Evolutionary conservation across 352 stramenopile genomes (phyloP).

Genomic region (Globisporangium canariense): DNA sequence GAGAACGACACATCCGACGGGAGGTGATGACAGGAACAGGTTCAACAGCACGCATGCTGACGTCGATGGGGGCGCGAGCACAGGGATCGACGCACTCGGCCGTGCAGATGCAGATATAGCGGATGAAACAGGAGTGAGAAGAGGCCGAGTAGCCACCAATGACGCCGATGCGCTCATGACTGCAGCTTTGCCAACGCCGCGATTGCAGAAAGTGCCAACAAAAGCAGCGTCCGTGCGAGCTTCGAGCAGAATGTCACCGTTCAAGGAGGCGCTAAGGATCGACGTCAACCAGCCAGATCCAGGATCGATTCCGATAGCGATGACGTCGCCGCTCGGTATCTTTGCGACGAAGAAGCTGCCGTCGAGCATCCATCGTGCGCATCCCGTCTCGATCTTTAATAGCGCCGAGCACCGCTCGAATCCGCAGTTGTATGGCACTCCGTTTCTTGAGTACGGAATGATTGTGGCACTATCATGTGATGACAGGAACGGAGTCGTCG

Average conservation of each 20-base stretch:
- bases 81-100: not conserved
- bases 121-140: not conserved
- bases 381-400: constrained; percentile 36
- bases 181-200: constrained; percentile 1
- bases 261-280: constrained; percentile 36
- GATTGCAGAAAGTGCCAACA: constrained; percentile 2
- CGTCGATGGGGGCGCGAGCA: not conserved
- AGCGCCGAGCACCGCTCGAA: constrained; percentile 23
- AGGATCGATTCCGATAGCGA: constrained; percentile 15
- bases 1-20: not conserved
- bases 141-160: not conserved
- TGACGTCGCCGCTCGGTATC: constrained; percentile 43
- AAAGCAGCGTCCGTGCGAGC: constrained; percentile 12
- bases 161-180: not conserved
- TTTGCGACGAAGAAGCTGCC: constrained; percentile 42
- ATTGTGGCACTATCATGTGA: constrained; percentile 58
- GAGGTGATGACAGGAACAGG: constrained; percentile 1
- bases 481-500: constrained; percentile 47
- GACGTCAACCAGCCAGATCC: constrained; percentile 34
- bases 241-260: constrained; percentile 13
- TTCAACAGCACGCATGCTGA: not conserved
- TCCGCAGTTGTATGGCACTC: constrained; percentile 22
- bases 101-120: not conserved
- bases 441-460: constrained; percentile 75
- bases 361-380: constrained; percentile 25